A percentile compares a stretch with the other conserved stretches of the same genome.
Conservation (phyloP, 2,329 filamentous ascomycete species). For the Lachnellula cervina region DNA sequence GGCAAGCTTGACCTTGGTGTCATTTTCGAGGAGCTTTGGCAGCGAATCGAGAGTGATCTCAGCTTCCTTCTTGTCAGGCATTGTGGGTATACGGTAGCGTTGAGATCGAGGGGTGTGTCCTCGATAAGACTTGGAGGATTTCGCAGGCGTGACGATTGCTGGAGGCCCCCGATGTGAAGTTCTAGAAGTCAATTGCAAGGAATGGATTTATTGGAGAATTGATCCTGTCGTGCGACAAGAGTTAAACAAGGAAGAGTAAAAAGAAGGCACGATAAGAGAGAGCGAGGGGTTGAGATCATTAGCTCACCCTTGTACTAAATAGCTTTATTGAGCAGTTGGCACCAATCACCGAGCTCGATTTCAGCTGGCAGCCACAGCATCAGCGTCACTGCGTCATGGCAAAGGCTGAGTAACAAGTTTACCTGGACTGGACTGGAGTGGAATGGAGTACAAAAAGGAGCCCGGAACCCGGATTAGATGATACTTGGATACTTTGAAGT, state of each 20-base stretch:
- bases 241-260: neutral
- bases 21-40: slow-evolving; percentile 60
- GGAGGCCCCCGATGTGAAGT: no score
- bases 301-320: neutral
- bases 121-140: no score
- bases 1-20: slow-evolving; percentile 79
- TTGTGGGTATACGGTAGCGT: neutral
- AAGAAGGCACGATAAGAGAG: neutral
- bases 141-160: neutral
- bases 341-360: neutral
- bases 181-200: neutral
- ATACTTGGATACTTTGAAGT: no score
- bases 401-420: neutral
- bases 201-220: neutral
- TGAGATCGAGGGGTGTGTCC: neutral
- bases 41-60: slow-evolving; percentile 60
- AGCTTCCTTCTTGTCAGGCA: slow-evolving; percentile 19
- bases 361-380: neutral
- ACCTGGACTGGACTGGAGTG: no score
- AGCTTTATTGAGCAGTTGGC: neutral
- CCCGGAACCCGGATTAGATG: no score
- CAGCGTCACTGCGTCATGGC: neutral
- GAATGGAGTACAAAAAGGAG: no score
- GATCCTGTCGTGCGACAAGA: neutral
- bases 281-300: neutral